phyloP scores from a whole-genome alignment of 306 rosid species.

The Lathyrus sativus region DNA sequence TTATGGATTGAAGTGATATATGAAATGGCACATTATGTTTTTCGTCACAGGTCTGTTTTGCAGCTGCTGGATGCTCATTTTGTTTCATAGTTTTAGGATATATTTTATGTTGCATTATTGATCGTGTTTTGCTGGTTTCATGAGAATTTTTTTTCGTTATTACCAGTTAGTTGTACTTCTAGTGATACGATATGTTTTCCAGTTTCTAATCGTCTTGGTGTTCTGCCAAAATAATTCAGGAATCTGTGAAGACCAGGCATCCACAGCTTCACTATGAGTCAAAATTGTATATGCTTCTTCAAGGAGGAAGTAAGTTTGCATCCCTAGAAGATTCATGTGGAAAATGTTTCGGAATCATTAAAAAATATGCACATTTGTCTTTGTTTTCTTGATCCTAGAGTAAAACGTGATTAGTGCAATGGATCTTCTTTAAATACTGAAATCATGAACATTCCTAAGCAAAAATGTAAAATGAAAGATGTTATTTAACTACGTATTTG shows the following conservation, averaged over 20 bases:
- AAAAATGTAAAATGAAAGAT: conserved; percentile 10
- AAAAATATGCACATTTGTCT: neutral
- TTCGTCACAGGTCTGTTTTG: neutral
- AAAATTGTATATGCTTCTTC: conserved; percentile 96
- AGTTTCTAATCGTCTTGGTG: conserved; percentile 29
- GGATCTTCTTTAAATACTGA: conserved; percentile 17
- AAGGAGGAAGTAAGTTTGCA: conserved; percentile 91
- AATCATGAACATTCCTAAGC: conserved; percentile 20
- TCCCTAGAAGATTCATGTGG: too few species aligned
- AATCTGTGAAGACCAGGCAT: conserved; percentile 91
- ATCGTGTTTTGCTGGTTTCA: conserved; percentile 11
- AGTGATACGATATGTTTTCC: conserved; percentile 19
- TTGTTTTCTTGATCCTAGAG: conserved; percentile 22
- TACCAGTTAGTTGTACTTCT: neutral
- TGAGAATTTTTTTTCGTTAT: neutral
- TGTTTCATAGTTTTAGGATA: neutral
- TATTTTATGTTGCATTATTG: conserved; percentile 17
- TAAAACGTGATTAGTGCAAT: neutral
- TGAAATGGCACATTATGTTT: conserved; percentile 10
- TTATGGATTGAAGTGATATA: conserved; percentile 22
- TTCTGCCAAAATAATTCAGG: conserved; percentile 48
- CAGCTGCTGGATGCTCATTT: conserved; percentile 34
- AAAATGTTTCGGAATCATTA: too few species aligned
- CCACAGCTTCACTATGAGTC: conserved; percentile 99
- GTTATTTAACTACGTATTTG: conserved; percentile 18